Evolutionary conservation across 1,284 basidiomycete genomes (phyloP).

Genomic region (Fomitiporia mediterranea): DNA sequence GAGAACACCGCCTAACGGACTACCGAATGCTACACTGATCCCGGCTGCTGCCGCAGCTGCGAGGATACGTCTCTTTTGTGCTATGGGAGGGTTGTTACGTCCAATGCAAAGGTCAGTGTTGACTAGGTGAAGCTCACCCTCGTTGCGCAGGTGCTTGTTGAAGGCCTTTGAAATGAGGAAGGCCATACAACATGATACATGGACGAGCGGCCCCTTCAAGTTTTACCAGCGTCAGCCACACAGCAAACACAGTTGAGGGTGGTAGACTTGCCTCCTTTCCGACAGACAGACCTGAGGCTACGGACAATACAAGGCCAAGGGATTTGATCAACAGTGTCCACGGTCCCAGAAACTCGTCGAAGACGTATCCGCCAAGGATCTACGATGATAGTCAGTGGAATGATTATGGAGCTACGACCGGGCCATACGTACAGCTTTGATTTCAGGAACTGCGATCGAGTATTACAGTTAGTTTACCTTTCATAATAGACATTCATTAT

Average conservation of each 20-base stretch:
- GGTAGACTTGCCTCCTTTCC: slow-evolving; percentile 58
- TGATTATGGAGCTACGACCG: neutral
- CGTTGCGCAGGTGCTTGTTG: slow-evolving; percentile 52
- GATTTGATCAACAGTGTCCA: slow-evolving; percentile 77
- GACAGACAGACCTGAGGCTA: slow-evolving; percentile 73
- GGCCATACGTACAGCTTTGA: slow-evolving; percentile 55
- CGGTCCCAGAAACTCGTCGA: slow-evolving; percentile 64
- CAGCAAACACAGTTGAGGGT: neutral
- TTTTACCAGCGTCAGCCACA: neutral
- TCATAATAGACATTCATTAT: slow-evolving; percentile 20
- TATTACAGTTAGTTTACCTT: neutral
- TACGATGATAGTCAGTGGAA: slow-evolving; percentile 26
- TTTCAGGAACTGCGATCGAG: slow-evolving; percentile 56
- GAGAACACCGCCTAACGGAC: slow-evolving; percentile 68
- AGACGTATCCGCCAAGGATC: slow-evolving; percentile 71
- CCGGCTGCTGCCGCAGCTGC: slow-evolving; percentile 69
- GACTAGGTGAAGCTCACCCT: slow-evolving; percentile 38
- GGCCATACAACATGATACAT: slow-evolving; percentile 67
- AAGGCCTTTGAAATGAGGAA: slow-evolving; percentile 52
- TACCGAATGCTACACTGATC: slow-evolving; percentile 73
- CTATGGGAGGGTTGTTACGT: slow-evolving; percentile 30
- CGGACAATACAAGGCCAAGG: slow-evolving; percentile 69
- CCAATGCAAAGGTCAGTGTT: neutral
- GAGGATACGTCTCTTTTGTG: slow-evolving; percentile 61
- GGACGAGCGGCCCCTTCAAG: slow-evolving; percentile 60